These are phyloP conservation scores for Peronosclerospora sorghi DNA, from an alignment of 352 stramenopile genomes.

Conservation along the genomic window DNA sequence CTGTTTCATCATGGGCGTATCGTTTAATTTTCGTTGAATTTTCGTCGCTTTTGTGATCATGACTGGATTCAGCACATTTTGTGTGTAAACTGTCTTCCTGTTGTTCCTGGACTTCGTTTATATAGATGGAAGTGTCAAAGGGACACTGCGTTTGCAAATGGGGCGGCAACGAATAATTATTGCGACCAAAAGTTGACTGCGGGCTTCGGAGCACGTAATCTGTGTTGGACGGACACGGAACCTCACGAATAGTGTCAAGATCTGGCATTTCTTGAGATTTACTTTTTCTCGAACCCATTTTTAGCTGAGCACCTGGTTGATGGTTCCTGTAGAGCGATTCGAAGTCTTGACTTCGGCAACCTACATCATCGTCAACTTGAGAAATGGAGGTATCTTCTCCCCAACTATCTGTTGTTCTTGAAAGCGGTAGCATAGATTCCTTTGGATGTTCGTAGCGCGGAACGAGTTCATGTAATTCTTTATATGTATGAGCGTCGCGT, in stretches of 20 bases:
- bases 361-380: conserved; percentile 20
- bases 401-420: conserved; percentile 50
- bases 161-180: background rate
- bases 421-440: conserved; percentile 43
- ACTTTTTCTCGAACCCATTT: conserved; percentile 11
- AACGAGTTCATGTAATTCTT: conserved; percentile 32
- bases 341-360: conserved; percentile 17
- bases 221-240: conserved; percentile 7
- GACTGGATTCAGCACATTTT: background rate
- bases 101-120: background rate
- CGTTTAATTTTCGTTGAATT: conserved; percentile 1
- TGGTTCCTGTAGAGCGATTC: conserved; percentile 11
- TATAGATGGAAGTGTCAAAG: background rate
- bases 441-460: conserved; percentile 35
- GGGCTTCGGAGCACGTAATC: conserved; percentile 9
- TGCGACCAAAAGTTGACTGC: conserved; percentile 1
- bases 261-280: conserved; percentile 22
- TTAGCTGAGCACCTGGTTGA: conserved; percentile 2
- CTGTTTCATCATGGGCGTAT: conserved; percentile 1
- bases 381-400: conserved; percentile 30
- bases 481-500: conserved; percentile 10
- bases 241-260: conserved; percentile 29
- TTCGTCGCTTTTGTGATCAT: background rate
- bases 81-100: background rate
- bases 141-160: background rate